Conservation (phyloP, 2,329 filamentous ascomycete species). For the Sporothrix sp. region DNA sequence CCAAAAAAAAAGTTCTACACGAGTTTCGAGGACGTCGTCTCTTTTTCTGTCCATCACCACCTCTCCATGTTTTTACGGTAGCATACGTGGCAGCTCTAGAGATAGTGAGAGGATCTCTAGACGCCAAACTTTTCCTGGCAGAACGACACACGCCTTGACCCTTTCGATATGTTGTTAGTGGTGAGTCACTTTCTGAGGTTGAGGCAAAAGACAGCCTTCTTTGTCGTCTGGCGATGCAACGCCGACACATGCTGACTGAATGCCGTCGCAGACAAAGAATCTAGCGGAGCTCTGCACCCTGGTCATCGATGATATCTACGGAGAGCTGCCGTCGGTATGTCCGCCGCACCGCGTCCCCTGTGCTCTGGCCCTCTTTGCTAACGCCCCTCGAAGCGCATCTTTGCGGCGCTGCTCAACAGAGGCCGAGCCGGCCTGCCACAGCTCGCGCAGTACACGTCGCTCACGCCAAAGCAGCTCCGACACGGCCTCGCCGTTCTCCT, state of each 20-base stretch:
- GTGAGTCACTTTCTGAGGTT: constrained; percentile 21
- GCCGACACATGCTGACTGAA: constrained; percentile 20
- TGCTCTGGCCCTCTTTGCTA: neutral
- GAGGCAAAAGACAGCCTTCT: neutral
- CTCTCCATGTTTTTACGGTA: constrained; percentile 56
- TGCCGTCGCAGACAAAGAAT: constrained; percentile 51
- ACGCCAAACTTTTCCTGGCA: constrained; percentile 43
- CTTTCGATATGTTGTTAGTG: constrained; percentile 28
- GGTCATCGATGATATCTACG: constrained; percentile 80
- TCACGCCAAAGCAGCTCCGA: constrained; percentile 65
- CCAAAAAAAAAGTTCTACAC: constrained; percentile 14
- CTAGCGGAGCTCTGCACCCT: constrained; percentile 82
- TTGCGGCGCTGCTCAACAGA: constrained; percentile 64
- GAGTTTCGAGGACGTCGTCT: constrained; percentile 7
- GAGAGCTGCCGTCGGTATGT: constrained; percentile 82
- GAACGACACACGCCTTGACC: constrained; percentile 17
- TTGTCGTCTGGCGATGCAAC: neutral
- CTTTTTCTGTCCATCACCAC: neutral
- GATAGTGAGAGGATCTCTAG: constrained; percentile 71
- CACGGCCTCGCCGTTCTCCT: constrained; percentile 76
- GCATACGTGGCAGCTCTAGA: constrained; percentile 63
- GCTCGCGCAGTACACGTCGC: constrained; percentile 60
- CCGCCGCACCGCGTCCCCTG: too few species aligned
- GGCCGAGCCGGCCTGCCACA: constrained; percentile 65
- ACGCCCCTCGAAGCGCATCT: constrained; percentile 59